Base-by-base conservation (phyloP, 73 alveolate genomes). In the Symbiodinium natans region DNA sequence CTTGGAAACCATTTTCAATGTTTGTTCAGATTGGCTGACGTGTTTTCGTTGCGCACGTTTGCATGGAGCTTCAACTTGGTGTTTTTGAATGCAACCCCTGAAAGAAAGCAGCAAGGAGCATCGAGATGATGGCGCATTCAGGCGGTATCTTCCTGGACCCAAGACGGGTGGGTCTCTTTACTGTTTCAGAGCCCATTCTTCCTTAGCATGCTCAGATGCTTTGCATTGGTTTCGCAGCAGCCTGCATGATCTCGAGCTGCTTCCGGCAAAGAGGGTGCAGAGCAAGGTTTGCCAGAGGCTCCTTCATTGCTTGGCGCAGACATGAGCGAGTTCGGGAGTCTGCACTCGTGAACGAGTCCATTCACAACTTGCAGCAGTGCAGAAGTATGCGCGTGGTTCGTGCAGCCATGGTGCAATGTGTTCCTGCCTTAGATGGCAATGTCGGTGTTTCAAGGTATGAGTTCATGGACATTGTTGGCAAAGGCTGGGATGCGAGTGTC, bases 231-330 rank as follows among this genome's bases (percentile, higher is more conserved):
- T 3, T 27, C 2, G 80, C 59, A 9, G 59, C 6, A 46, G 6
- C 59, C 6, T 46, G 59, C 59, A 46, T 13, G 59, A 46, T 13
- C 21, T 46, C 21, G 59, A 46, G 59, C 13, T 13, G 13, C 6
- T 46, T 6, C 13, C 13, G 59, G 59, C 59, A 9, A 13, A 6
- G 59, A 46, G 59, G 13, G 59, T 9, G 59, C 6, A 6, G 59
- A 9, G 21, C 59, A 31, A 63, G 80, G 80, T 36, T 36, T 11
- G 48, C 86, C 27, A 36, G 88, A 19, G 95, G 95, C 68, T 46
- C 83, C 71, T 88, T 88, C 71, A 88, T 88, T 48, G 95, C 95
- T 27, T 88, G 95, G 95, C 95, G 95, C 19, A 82, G 95, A 54
- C 95, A 88, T 82, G 95, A 88, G 42, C 95, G 95, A 2, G 95